Percentiles rank a stretch among this genome's conserved stretches.
These are phyloP conservation scores for Vaccinium myrtillus DNA, from an alignment of 148 eudicot genomes.

Conservation along the genomic window DNA sequence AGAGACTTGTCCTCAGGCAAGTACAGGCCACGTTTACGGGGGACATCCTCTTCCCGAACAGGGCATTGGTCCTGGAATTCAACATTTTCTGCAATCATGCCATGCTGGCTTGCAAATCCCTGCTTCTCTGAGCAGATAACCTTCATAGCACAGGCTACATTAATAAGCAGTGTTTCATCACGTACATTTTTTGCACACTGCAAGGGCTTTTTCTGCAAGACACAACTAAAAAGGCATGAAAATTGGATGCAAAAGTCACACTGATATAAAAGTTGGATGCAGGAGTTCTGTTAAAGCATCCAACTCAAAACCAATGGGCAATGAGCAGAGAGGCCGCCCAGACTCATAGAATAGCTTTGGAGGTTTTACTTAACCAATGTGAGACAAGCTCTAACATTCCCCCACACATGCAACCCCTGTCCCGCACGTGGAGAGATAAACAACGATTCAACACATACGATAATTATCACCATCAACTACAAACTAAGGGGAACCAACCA, in stretches of 20 bases:
- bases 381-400: too few relatives aligned
- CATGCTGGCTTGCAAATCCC: conserved; percentile 14
- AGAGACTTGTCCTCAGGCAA: conserved; percentile 14
- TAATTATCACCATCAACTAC: too few relatives aligned
- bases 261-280: not conserved
- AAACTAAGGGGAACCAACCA: too few relatives aligned
- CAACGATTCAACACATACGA: too few relatives aligned
- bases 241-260: not conserved
- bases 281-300: not conserved
- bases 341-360: too few relatives aligned
- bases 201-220: conserved; percentile 31
- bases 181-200: conserved; percentile 23
- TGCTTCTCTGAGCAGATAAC: conserved; percentile 15
- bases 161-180: conserved; percentile 15
- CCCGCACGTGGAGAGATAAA: too few relatives aligned
- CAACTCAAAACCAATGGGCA: too few relatives aligned
- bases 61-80: conserved; percentile 33
- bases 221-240: not conserved
- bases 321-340: too few relatives aligned
- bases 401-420: too few relatives aligned
- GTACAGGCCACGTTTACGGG: not conserved
- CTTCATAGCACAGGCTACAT: conserved; percentile 29
- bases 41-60: conserved; percentile 20
- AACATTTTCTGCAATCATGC: conserved; percentile 13
- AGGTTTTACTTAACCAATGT: too few relatives aligned